Evolutionary conservation across 2,329 filamentous ascomycete species (phyloP).

Genomic region (Penicillium olsonii): DNA sequence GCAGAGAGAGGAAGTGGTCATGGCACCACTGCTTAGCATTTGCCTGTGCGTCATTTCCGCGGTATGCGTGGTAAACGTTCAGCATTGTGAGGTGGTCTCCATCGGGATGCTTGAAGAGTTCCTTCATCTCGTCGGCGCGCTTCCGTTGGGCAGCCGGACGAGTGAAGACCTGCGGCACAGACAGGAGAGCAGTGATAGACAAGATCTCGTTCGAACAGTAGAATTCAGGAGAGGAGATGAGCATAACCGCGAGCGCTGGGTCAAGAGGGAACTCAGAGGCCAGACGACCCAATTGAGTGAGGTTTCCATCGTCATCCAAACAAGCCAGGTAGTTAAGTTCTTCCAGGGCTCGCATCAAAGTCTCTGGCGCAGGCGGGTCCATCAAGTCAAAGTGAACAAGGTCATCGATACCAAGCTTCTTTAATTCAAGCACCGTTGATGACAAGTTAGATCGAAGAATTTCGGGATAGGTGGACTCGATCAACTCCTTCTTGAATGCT

Average conservation of each 20-base stretch:
- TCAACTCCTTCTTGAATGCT: conserved; percentile 97
- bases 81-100: conserved; percentile 95
- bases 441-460: conserved; percentile 92
- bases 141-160: conserved; percentile 83
- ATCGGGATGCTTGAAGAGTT: conserved; percentile 85
- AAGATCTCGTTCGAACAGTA: conserved; percentile 98
- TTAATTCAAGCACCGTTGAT: conserved; percentile 92
- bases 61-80: conserved; percentile 98
- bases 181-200: conserved; percentile 89
- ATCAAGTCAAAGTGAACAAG: conserved; percentile 98
- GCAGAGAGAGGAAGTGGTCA: conserved; percentile 89
- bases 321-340: conserved; percentile 97
- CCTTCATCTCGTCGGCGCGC: conserved; percentile 96
- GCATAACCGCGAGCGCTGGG: conserved; percentile 91
- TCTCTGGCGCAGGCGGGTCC: conserved; percentile 97
- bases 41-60: conserved; percentile 66
- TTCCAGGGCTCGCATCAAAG: conserved; percentile 94
- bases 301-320: conserved; percentile 91
- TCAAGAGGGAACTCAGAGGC: conserved; percentile 96
- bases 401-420: conserved; percentile 94
- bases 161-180: conserved; percentile 90
- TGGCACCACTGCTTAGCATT: conserved; percentile 92
- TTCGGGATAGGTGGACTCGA: conserved; percentile 95
- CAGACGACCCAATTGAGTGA: conserved; percentile 80
- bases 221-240: conserved; percentile 96